Evolutionary conservation across 176 grass and related monocot species (phyloP), one percentile per base, ranked within the genome.

Genomic region (Poa pratensis): DNA sequence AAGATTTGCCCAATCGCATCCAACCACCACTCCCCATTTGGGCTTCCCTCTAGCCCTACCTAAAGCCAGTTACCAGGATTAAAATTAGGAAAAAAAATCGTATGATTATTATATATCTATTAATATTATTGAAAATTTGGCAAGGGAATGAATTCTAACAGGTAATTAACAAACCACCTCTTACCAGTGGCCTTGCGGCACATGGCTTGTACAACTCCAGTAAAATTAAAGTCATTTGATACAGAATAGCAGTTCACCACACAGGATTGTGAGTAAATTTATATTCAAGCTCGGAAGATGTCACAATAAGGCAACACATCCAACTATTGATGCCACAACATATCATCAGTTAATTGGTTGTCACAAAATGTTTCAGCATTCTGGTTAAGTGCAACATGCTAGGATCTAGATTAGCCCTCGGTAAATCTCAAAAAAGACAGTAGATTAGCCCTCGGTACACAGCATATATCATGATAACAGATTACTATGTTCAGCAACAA

Each of bases 21-120:
- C 89, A 94, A 90, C 95, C 95, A 97, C 95, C 92, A 97, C 46
- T 93, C 88, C 27, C 95, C 95, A 64, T 97, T 97, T 72, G 89
- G 88, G 89, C 89, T 97, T 86, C 95, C 95, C 79, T 95, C 95
- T 45, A 97, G 76, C 35, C 95, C 95, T 34, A 97, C 95, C 95
- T 97, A 89, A 81, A 91, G 75, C 8, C 46, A 79, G 27, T 13
- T 61, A 80, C 80, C 14, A 81, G 19, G 32, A 83, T 73, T 79
- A 76, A 49, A 88, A 45, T 15, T 80, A 84, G 26, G 51, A 81
- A 87, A 83, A n/a, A 90, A 79, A 19, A 11, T 1, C 30, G 79
- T 53, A 8, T 12, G 13, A 60, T 32, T 70, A 55, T 39, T 79
- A 7, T 7, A 79, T 73, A 16, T 34, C 43, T 67, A 69, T 30